Base-by-base conservation (phyloP, 2,329 filamentous ascomycete genomes). In the Zopfia rhizophila region DNA sequence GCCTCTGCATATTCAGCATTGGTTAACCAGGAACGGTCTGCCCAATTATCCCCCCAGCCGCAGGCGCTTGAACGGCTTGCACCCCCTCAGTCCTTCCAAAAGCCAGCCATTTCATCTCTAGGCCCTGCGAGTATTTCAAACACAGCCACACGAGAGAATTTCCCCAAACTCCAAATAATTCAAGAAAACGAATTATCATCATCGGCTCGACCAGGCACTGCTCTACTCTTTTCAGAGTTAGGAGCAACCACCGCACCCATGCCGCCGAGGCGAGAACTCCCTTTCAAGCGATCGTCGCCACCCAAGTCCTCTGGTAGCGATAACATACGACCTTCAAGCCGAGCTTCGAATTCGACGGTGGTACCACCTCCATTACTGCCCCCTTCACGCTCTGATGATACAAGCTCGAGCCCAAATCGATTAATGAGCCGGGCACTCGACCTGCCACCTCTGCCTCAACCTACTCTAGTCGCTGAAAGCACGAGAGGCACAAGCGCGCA, bases 211-310 rank as follows among this genome's bases (percentile, higher is more conserved):
- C 55, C 60, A 25, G 53, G 52, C 7, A 60, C 58, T 22, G 49
- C 60, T 7, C 43, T 44, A 18, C 23, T 19, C 17, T 51, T 19
- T n/a, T 32, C 30, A 13, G 19, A 19, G 29, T 57, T 49, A 11
- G 45, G 51, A 13, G 51, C 59, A 19, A 38, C 51, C 8, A 51
- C 52, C 12, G 36, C 53, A n/a, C 35, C 48, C 13, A 56, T 73
- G 22, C 71, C 72, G 17, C 70, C 71, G 6, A 57, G 66, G 37
- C 64, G 72, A 35, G 72, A 75, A 48, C 62, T 75, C 13, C 72
- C 73, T 3, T 77, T 76, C 49, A 55, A 62, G 25, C 63, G 69
- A 6, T 55, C 64, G n/a, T 66, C 65, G 16, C 33, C 57, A 7
- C 51, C 61, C n/a, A 45, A 58, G 25, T 65, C 64, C 36, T 53